phyloP scores from a whole-genome alignment of 345 rosid genomes.

The Brassica rapa region DNA sequence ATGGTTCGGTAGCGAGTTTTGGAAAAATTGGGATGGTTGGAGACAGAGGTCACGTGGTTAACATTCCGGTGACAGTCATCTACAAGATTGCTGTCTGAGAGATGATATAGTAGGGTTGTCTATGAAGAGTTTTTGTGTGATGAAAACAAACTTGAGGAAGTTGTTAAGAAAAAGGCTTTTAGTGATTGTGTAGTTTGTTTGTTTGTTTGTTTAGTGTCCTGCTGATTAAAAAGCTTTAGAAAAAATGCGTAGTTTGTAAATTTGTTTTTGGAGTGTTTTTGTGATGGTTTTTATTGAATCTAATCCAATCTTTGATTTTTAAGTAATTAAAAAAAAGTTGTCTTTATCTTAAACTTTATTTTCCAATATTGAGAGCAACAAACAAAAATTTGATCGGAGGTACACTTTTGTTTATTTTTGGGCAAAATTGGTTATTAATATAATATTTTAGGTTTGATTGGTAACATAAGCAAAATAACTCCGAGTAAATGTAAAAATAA shows the following conservation, averaged over 20 bases:
- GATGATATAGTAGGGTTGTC: neutral
- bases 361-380: neutral
- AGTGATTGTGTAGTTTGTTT: constrained; percentile 14
- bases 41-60: constrained; percentile 62
- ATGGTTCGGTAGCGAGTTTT: constrained; percentile 53
- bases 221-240: constrained; percentile 22
- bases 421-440: neutral
- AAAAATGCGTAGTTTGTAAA: constrained; percentile 35
- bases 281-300: constrained; percentile 19
- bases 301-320: constrained; percentile 19
- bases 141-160: constrained; percentile 31
- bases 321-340: neutral
- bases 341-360: neutral
- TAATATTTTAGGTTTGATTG: too few species aligned
- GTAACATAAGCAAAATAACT: too few species aligned
- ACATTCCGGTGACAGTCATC: constrained; percentile 77
- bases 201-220: constrained; percentile 8
- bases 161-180: constrained; percentile 13
- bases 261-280: constrained; percentile 1
- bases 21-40: constrained; percentile 90
- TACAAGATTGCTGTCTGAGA: constrained; percentile 40
- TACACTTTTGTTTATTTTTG: neutral
- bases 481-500: too few species aligned
- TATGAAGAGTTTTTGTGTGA: constrained; percentile 26
- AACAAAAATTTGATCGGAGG: neutral